These are phyloP conservation scores for Aspergillus japonicus DNA, from an alignment of 2,329 filamentous ascomycete species.

Conservation along the genomic window DNA sequence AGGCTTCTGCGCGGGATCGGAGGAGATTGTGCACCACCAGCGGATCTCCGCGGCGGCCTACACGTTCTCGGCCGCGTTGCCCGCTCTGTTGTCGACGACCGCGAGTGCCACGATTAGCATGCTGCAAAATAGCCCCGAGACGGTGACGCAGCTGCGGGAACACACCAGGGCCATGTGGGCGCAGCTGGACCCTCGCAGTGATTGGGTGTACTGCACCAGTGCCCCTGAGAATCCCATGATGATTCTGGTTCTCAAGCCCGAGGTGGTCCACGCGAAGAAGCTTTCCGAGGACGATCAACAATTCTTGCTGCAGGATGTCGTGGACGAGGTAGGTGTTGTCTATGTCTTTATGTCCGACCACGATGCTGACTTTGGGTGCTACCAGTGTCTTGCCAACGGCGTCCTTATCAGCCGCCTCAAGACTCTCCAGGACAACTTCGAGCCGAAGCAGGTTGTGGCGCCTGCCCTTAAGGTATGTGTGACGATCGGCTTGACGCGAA, in stretches of 20 bases:
- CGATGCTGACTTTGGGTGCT: slow-evolving; percentile 11
- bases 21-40: slow-evolving; percentile 93
- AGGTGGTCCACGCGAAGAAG: slow-evolving; percentile 70
- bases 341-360: not conserved
- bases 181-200: slow-evolving; percentile 87
- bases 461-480: slow-evolving; percentile 88
- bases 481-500: slow-evolving; percentile 82
- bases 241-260: slow-evolving; percentile 77
- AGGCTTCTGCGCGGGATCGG: slow-evolving; percentile 89
- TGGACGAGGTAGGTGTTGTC: slow-evolving; percentile 76
- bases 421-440: slow-evolving; percentile 66
- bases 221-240: slow-evolving; percentile 81
- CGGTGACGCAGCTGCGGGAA: slow-evolving; percentile 75
- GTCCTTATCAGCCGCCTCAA: slow-evolving; percentile 88
- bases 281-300: slow-evolving; percentile 77
- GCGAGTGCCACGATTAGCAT: slow-evolving; percentile 86
- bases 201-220: slow-evolving; percentile 86
- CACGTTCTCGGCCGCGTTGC: slow-evolving; percentile 91
- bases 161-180: slow-evolving; percentile 82
- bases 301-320: slow-evolving; percentile 78
- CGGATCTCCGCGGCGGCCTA: slow-evolving; percentile 90
- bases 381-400: slow-evolving; percentile 76
- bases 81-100: slow-evolving; percentile 91
- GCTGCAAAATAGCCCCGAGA: slow-evolving; percentile 81
- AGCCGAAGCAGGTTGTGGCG: slow-evolving; percentile 67